Evolutionary conservation across 179 eudicot species (phyloP), one percentile per base, ranked within the genome.

Genomic region (Monotropa hypopitys): DNA sequence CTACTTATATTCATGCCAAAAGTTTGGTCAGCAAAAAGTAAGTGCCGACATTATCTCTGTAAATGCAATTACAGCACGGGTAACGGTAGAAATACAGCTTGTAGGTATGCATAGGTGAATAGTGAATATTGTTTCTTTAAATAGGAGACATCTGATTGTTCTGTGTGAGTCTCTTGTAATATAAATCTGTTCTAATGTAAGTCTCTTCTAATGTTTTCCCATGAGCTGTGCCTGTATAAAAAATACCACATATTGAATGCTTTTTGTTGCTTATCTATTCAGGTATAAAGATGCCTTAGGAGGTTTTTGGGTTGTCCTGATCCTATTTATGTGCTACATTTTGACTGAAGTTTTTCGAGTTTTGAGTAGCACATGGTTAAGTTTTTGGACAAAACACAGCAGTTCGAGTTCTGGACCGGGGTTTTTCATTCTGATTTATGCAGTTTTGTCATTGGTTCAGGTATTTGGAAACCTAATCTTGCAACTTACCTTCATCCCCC

Each of bases 261-360:
- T 40, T 78, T 61, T 16, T 40, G 54, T 28, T 28, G 12, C 69
- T 73, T 23, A 26, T 32, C 57, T 69, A 35, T 51, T 33, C 87
- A 95, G 99, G 82, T 95, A 95, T 83, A 92, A 91, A 80, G 87
- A 93, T 80, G 99, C 97, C 23, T 80, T 95, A 47, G 99, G 97
- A 76, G 99, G 99, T 72, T 78, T 88, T 70, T 95, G 95, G 95
- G 97, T 95, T 26, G 97, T 95, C 73, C 84, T 89, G 83, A 82
- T 95, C 79, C 89, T 95, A 72, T 78, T 95, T 38, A 21, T 42
- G 81, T 95, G 97, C 87, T 95, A 92, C 77, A 79, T 90, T 66
- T 46, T 87, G 20, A 85, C 95, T 8, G 99, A 95, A 84, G 79
- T 77, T 85, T 81, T 95, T 53, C 89, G 99, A 61, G 83, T 95